phyloP scores from a whole-genome alignment of 192 early-diverging fungal species.

The Physocladia obscura region DNA sequence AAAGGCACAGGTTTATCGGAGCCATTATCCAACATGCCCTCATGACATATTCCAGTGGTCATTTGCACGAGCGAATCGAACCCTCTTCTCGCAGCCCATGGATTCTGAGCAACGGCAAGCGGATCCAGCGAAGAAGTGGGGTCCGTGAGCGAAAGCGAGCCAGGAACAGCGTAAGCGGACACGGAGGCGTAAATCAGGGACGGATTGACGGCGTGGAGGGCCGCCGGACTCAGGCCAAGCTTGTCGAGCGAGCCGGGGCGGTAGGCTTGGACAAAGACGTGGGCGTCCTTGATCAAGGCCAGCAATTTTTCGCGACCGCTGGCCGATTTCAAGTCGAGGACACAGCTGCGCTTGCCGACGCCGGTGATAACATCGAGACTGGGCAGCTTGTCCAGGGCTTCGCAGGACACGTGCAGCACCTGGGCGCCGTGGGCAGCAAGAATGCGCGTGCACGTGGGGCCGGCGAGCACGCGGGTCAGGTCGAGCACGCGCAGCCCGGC shows the following conservation, averaged over 20 bases:
- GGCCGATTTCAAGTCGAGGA: constrained; percentile 27
- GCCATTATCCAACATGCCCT: background rate
- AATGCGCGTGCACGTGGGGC: constrained; percentile 28
- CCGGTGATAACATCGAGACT: constrained; percentile 20
- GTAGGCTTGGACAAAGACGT: constrained; percentile 39
- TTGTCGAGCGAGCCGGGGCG: constrained; percentile 27
- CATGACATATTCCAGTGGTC: constrained; percentile 25
- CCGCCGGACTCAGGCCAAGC: constrained; percentile 19
- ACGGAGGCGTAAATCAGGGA: constrained; percentile 17
- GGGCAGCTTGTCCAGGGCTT: constrained; percentile 16
- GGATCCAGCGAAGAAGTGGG: no score
- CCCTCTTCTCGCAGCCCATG: constrained; percentile 12
- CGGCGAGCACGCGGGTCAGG: constrained; percentile 39
- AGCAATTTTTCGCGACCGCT: background rate
- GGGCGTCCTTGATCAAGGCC: constrained; percentile 17
- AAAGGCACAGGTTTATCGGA: constrained; percentile 6
- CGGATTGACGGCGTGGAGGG: constrained; percentile 17
- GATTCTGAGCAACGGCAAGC: background rate
- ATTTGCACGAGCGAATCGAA: constrained; percentile 37
- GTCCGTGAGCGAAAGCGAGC: background rate
- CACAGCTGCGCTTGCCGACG: constrained; percentile 29
- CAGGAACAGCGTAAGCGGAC: constrained; percentile 25
- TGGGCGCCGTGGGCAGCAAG: constrained; percentile 33
- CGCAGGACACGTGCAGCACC: constrained; percentile 31
- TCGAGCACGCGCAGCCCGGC: constrained; percentile 36